phyloP scores from a whole-genome alignment of 164 flowering plant genomes.

The Litsea cubeba region DNA sequence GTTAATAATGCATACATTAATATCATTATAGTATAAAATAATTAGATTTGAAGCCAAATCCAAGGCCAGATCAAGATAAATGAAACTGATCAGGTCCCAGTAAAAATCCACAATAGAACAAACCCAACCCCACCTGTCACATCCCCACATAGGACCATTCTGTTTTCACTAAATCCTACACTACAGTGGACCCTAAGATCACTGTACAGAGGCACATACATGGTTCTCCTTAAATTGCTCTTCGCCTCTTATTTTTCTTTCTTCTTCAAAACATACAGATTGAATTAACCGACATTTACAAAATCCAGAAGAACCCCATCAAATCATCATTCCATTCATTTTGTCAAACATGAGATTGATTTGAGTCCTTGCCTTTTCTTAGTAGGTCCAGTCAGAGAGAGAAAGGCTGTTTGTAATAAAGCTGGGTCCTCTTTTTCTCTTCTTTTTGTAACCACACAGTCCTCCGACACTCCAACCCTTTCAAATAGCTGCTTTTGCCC shows the following conservation, averaged over 20 bases:
- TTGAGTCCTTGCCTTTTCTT: background rate
- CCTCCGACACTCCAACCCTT: background rate
- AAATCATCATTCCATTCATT: background rate
- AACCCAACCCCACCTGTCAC: background rate
- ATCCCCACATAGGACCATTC: background rate
- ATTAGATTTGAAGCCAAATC: too few relatives aligned
- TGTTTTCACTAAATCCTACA: background rate
- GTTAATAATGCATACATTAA: too few relatives aligned
- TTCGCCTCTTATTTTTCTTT: background rate
- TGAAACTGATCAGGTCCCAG: too few relatives aligned
- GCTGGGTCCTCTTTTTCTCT: background rate
- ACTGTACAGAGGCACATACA: background rate
- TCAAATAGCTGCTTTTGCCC: background rate
- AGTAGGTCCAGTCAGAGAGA: background rate
- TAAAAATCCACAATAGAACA: background rate
- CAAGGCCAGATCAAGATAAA: too few relatives aligned
- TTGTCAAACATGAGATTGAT: background rate
- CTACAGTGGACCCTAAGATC: background rate
- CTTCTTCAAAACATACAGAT: background rate
- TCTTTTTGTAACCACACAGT: background rate
- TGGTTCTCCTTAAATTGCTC: background rate
- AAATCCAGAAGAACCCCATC: background rate
- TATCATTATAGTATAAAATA: too few relatives aligned
- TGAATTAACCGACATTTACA: background rate
- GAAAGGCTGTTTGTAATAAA: background rate